Base-by-base conservation (phyloP, 495 filamentous ascomycete genomes). In the Astrocystis sublimbata region DNA sequence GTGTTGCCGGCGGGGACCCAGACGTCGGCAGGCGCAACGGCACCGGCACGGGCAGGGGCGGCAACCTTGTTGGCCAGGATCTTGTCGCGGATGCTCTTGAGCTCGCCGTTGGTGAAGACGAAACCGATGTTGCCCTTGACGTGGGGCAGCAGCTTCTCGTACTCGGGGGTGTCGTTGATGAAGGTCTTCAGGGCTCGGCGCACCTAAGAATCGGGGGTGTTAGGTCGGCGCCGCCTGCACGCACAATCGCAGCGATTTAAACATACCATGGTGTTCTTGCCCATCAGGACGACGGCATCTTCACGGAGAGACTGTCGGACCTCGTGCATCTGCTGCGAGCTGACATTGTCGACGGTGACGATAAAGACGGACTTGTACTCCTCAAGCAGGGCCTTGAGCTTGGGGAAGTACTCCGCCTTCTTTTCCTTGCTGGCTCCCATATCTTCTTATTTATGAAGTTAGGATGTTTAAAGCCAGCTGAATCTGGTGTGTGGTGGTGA, bases 261-360 rank as follows among this genome's bases (percentile, higher is more conserved):
- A 61, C 64, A 35, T 19, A 92, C 92, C 93, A 98, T 98, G 76
- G 93, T 98, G 85, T 99, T 99, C 88, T 99, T 99, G 74, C 94
- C 94, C 94, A 99, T 99, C 79, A 98, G 85, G 65, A 98, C 92
- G 68, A 97, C 88, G 79, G 85, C 93, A 75, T 96, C 81, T 40
- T 90, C 88, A 78, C 93, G 90, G 76, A 97, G 87, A 71, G 88
- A 79, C 70, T 87, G 81, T 79, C 94, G 89, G 78, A 98, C 98
- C 86, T 99, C 94, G 90, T 99, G 94, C 94, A 99, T 99, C 88
- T 99, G 94, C 88, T 99, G 94, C 58, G 94, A 99, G 77, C 88
- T 90, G 81, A 88, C 90, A 93, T 94, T 96, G 86, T 96, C 91
- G 78, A 96, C 89, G 71, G 85, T 85, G 76, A 97, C 93, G 76